These are phyloP conservation scores for Aureobasidium sp. DNA, from an alignment of 2,329 filamentous ascomycete species.

Conservation along the genomic window DNA sequence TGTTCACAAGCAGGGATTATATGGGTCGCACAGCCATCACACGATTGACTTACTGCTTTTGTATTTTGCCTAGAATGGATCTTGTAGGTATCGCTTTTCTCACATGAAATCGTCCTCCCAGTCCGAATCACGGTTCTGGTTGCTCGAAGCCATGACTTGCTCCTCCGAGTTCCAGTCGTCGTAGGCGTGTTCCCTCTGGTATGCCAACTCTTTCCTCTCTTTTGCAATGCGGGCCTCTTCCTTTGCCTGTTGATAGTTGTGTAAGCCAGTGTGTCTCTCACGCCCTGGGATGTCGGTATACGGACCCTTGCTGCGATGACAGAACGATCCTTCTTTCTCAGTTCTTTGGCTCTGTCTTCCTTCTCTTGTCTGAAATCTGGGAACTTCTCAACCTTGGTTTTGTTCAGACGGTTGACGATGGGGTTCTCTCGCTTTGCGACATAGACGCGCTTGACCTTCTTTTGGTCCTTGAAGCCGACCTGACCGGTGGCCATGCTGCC, in stretches of 20 bases:
- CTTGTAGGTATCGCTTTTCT: background rate
- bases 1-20: too few species aligned
- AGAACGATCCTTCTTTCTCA: conserved; percentile 64
- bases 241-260: conserved; percentile 49
- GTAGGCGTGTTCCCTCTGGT: conserved; percentile 95
- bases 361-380: conserved; percentile 78
- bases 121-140: conserved; percentile 71
- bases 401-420: conserved; percentile 96
- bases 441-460: conserved; percentile 75
- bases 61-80: background rate
- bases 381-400: conserved; percentile 83
- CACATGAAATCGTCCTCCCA: conserved; percentile 90
- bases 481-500: conserved; percentile 93
- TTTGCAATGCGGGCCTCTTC: conserved; percentile 66
- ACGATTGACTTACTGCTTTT: background rate
- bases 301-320: conserved; percentile 54
- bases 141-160: conserved; percentile 67
- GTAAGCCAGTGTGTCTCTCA: background rate
- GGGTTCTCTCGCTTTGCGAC: conserved; percentile 76
- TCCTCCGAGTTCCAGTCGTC: conserved; percentile 86
- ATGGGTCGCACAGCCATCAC: too few species aligned
- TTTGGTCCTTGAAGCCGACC: conserved; percentile 86
- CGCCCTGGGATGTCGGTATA: background rate
- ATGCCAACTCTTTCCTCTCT: conserved; percentile 83
- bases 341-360: conserved; percentile 64